These are phyloP conservation scores for Xerophyta viscosa DNA, from an alignment of 106 monocot species.

Conservation along the genomic window DNA sequence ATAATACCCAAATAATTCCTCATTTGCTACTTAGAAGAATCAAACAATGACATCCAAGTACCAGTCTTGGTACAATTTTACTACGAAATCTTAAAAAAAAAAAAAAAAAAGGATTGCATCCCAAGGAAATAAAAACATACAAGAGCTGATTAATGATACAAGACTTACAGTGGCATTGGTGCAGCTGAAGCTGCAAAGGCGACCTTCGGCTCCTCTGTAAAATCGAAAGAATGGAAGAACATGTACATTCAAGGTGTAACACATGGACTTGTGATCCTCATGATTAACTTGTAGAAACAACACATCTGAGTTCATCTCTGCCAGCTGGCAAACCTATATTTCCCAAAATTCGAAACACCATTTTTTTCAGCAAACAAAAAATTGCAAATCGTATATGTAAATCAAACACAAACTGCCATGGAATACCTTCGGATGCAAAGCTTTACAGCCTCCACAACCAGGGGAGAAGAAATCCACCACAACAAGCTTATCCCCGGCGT, in stretches of 20 bases:
- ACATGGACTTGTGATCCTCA: slow-evolving; percentile 90
- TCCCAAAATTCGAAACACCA: no score
- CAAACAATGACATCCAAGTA: no score
- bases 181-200: slow-evolving; percentile 96
- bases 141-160: no score
- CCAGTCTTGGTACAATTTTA: no score
- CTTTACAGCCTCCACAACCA: slow-evolving; percentile 78
- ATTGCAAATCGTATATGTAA: no score
- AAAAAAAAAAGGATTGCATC: no score
- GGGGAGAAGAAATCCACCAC: slow-evolving; percentile 93
- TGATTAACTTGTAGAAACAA: slow-evolving; percentile 79
- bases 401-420: background rate
- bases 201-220: slow-evolving; percentile 86
- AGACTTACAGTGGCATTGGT: slow-evolving; percentile 79
- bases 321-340: slow-evolving; percentile 81
- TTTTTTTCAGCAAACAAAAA: no score
- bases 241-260: slow-evolving; percentile 80
- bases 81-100: no score
- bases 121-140: no score
- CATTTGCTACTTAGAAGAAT: no score
- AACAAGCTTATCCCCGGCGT: slow-evolving; percentile 62
- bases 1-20: no score
- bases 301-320: slow-evolving; percentile 75
- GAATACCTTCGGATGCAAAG: slow-evolving; percentile 81
- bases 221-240: slow-evolving; percentile 97